Conservation (phyloP, 2,329 filamentous ascomycete species). For the Scytalidium lignicola region DNA sequence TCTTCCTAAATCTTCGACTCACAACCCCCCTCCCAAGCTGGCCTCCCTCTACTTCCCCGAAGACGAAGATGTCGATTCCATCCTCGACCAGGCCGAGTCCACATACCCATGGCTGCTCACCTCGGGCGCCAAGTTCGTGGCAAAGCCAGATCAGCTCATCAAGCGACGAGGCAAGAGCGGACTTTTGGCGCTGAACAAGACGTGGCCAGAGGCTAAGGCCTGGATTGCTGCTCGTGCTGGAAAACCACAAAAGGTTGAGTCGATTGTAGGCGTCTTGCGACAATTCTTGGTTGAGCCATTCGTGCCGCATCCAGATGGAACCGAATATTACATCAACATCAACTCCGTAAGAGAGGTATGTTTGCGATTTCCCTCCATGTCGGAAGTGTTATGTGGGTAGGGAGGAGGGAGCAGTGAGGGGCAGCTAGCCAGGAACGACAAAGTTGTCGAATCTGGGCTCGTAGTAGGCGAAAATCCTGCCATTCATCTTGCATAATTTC, state of each 20-base stretch:
- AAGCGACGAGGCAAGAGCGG: constrained; percentile 99
- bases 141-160: constrained; percentile 99
- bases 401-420: too few relatives aligned
- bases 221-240: constrained; percentile 92
- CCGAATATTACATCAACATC: constrained; percentile 99
- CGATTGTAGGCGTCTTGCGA: constrained; percentile 79
- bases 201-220: constrained; percentile 86
- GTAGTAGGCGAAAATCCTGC: not conserved
- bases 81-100: constrained; percentile 92
- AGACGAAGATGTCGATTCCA: constrained; percentile 72
- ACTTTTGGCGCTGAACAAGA: constrained; percentile 93
- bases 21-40: constrained; percentile 89
- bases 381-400: too few relatives aligned
- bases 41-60: constrained; percentile 91
- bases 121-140: constrained; percentile 84
- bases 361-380: constrained; percentile 25
- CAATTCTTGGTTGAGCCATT: constrained; percentile 99
- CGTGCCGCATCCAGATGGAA: constrained; percentile 89
- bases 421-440: too few relatives aligned
- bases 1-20: constrained; percentile 74
- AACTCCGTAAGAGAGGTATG: constrained; percentile 99
- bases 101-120: constrained; percentile 94
- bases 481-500: not conserved
- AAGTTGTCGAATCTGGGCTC: not conserved
- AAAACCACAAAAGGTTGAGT: constrained; percentile 91